These are phyloP conservation scores for Eucalyptus virginea DNA, from an alignment of 345 rosid species.

Conservation along the genomic window DNA sequence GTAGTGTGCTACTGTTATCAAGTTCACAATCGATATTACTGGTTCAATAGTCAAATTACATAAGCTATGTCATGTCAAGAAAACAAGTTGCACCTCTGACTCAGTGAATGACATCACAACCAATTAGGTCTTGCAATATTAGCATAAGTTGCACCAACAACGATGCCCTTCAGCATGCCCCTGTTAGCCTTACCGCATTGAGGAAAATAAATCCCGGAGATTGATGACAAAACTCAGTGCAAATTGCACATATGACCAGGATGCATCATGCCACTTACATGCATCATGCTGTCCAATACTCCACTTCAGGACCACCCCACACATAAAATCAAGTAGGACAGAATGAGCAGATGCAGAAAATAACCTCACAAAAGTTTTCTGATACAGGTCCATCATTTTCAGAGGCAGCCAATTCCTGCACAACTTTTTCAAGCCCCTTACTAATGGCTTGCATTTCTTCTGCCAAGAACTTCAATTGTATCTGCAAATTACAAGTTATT, in stretches of 20 bases:
- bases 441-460: constrained; percentile 98
- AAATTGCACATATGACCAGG: not conserved
- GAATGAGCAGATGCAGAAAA: not conserved
- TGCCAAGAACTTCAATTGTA: constrained; percentile 89
- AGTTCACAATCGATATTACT: not conserved
- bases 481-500: constrained; percentile 14
- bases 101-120: not conserved
- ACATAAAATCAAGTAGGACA: not conserved
- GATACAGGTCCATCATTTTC: constrained; percentile 88
- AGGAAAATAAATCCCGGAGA: not conserved
- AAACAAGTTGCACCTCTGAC: not conserved
- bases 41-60: not conserved
- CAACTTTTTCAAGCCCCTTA: constrained; percentile 91
- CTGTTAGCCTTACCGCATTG: not conserved
- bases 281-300: not conserved
- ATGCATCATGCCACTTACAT: not conserved
- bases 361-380: constrained; percentile 56
- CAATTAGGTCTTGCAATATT: not conserved
- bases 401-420: constrained; percentile 70
- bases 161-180: not conserved
- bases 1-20: not conserved
- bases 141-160: not conserved
- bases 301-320: not conserved
- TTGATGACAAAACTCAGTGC: not conserved
- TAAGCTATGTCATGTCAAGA: not conserved